Percentiles rank a stretch among this genome's conserved stretches.
Evolutionary conservation across 2,329 filamentous ascomycete genomes (phyloP).

Genomic region (Pseudocercospora fuligena): DNA sequence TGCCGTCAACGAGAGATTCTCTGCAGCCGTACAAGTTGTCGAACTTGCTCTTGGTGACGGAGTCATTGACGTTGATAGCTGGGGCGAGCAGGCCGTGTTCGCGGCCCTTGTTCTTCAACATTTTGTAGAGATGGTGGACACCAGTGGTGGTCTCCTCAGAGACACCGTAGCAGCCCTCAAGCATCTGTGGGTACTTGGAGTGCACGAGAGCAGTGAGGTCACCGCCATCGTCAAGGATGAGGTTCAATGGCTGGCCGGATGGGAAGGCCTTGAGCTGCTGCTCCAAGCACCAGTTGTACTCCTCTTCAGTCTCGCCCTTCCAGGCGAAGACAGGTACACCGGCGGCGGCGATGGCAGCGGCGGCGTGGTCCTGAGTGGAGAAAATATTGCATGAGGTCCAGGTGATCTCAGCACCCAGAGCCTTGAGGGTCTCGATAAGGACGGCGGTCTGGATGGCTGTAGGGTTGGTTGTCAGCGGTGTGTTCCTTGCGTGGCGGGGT

Average conservation of each 20-base stretch:
- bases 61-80: slow-evolving; percentile 99
- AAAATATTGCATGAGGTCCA: slow-evolving; percentile 99
- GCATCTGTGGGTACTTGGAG: slow-evolving; percentile 97
- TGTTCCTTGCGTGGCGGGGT: not conserved
- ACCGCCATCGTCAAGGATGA: slow-evolving; percentile 98
- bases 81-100: slow-evolving; percentile 79
- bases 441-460: slow-evolving; percentile 96
- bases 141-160: slow-evolving; percentile 99
- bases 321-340: slow-evolving; percentile 87
- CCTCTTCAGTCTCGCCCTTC: slow-evolving; percentile 97
- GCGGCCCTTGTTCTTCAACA: slow-evolving; percentile 81
- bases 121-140: slow-evolving; percentile 98
- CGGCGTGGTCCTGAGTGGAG: slow-evolving; percentile 98
- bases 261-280: slow-evolving; percentile 98
- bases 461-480: slow-evolving; percentile 22
- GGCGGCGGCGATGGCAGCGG: slow-evolving; percentile 91
- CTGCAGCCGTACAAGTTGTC: slow-evolving; percentile 99
- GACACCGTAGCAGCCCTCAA: slow-evolving; percentile 97
- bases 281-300: slow-evolving; percentile 99
- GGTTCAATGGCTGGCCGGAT: slow-evolving; percentile 93
- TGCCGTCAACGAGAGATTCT: slow-evolving; percentile 97
- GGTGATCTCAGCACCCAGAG: slow-evolving; percentile 96
- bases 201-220: slow-evolving; percentile 96
- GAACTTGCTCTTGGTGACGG: slow-evolving; percentile 99
- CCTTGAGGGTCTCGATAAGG: slow-evolving; percentile 94